Percentiles rank a stretch among this genome's conserved stretches.
Evolutionary conservation across 139 green algal genomes (phyloP).

Genomic region (Desmodesmus armatus): DNA sequence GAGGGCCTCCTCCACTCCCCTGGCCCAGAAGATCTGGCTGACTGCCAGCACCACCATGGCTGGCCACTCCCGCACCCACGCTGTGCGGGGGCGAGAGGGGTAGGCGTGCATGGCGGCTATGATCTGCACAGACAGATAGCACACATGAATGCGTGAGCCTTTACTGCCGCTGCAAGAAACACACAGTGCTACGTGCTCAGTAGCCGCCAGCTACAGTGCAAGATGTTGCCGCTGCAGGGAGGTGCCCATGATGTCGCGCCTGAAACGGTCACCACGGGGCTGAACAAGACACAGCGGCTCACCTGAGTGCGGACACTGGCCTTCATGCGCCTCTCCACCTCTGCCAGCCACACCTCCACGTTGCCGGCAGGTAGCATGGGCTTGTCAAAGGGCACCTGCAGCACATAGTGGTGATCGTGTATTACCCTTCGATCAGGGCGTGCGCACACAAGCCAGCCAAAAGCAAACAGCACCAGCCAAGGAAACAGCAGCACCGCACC

Average conservation of each 20-base stretch:
- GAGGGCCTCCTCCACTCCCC: constrained; percentile 76
- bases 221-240: neutral
- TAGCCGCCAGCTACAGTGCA: neutral
- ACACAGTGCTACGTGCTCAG: neutral
- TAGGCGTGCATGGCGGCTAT: constrained; percentile 40
- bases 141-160: neutral
- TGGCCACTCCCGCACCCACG: constrained; percentile 86
- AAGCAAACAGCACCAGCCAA: neutral
- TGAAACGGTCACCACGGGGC: neutral
- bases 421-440: no score
- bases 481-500: constrained; percentile 13
- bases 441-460: neutral
- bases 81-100: constrained; percentile 46
- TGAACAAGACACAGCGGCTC: neutral
- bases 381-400: constrained; percentile 73
- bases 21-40: constrained; percentile 74
- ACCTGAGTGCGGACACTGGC: constrained; percentile 70
- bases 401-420: no score
- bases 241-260: neutral
- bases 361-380: constrained; percentile 71
- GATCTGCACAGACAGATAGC: neutral
- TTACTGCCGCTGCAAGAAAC: neutral
- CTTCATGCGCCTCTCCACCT: constrained; percentile 84
- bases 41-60: constrained; percentile 86
- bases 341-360: constrained; percentile 84